Evolutionary conservation across 2,329 filamentous ascomycete species (phyloP), one percentile per base, ranked within the genome.

Genomic region (Ceratocystis cubensis): DNA sequence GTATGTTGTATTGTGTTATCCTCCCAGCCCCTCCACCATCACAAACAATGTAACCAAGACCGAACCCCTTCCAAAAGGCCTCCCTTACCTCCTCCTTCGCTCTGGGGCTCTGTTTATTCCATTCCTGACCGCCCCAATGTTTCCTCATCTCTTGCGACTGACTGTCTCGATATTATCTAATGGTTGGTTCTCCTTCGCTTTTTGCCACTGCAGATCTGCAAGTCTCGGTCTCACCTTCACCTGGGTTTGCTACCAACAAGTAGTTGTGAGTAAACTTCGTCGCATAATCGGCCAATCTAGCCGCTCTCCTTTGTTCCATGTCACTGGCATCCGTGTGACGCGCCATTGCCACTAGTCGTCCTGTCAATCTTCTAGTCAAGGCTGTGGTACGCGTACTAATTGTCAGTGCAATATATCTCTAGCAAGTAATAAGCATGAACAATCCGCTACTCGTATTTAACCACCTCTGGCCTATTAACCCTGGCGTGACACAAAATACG

Each of bases 121-220:
- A 17, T 37, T 59, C 56, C 17, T 59, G 25, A 59, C 56, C 56
- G 56, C 56, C 33, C 17, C 56, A 37, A 37, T 25, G 56, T 37
- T 37, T 59, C 4, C 53, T 56, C 53, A 1, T 59, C 22, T 33
- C 53, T 30, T 33, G 53, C 22, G 53, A 33, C 30, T 15, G 53
- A 33, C 30, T 15, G 15, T 57, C 15, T 33, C 3, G 46, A 13
- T 5, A 7, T 59, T 59, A 33, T 37, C n/a, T 37, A 17, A 8
- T 22, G 25, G 3, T 57, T 28, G 53, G 25, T 28, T 33, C 56
- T 33, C 56, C 6, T 59, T 30, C 28, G 28, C 28, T 22, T 59
- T 59, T 59, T 59, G 56, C 56, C 56, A 59, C 56, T 59, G 56
- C 56, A 59, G 56, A 59, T 59, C 56, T 59, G 28, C 56, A 37